Evolutionary conservation across 2,329 filamentous ascomycete species (phyloP), one percentile per base, ranked within the genome.

Genomic region (Sclerotinia sclerotiorum): DNA sequence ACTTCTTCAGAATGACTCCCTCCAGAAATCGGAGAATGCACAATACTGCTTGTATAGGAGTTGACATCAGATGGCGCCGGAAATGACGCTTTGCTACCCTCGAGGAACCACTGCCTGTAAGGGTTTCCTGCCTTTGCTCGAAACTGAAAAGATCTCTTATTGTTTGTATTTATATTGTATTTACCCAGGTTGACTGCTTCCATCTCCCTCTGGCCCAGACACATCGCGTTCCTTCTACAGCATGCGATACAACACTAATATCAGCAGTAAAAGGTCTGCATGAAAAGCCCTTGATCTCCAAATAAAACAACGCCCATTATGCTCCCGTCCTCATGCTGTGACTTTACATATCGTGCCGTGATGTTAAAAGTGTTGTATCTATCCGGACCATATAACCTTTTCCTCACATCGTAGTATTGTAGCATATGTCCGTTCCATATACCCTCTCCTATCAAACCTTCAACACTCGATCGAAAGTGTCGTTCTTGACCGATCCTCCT

Each of bases 391-490:
- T 44, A 44, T 61, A 15, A 17, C n/a, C 44, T 27, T 51, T 32
- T 29, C 44, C 27, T 51, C 21, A 66, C 63, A 65, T 56, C 27
- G 48, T 65, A 24, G 19, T 48, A 57, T 48, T 24, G 27, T 39
- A 48, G 35, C 19, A 60, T 42, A 24, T 64, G 21, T 21, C 19
- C 32, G 46, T 24, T 39, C 27, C 63, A 66, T 67, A 70, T 60
- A 24, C 68, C 61, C 51, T 66, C 58, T 62, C 65, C 64, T 56
- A 72, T 70, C 69, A 72, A 61, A 61, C 70, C 80, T 88, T 90
- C 76, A 92, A 79, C 52, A 97, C 94, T 65, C 89, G 84, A 72
- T 98, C 93, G 77, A 93, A 99, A 8, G 81, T 79, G 73, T 88
- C 84, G 3, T 88, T 90, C 79, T 88, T 89, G 52, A 98, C 88